Evolutionary conservation across 306 rosid species (phyloP).

Genomic region (Dicorynia guianensis): DNA sequence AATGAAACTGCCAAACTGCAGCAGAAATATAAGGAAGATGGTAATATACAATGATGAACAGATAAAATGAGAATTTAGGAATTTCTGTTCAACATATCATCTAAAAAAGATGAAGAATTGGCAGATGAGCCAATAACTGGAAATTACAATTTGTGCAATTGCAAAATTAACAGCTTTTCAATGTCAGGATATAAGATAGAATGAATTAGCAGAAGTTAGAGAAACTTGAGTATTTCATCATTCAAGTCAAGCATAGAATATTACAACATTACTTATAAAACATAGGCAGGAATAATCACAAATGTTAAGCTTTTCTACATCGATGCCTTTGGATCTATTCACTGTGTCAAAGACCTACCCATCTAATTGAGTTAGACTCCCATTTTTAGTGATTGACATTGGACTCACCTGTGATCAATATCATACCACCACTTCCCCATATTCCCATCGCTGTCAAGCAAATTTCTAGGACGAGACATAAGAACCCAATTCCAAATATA

Average conservation of each 20-base stretch:
- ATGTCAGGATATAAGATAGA: neutral
- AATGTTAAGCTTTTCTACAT: constrained; percentile 10
- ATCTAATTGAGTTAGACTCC: constrained; percentile 19
- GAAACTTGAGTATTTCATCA: neutral
- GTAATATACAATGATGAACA: neutral
- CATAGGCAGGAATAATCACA: constrained; percentile 23
- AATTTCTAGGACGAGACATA: neutral
- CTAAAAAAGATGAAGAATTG: constrained; percentile 12
- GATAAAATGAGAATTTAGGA: constrained; percentile 18
- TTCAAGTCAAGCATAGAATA: constrained; percentile 21
- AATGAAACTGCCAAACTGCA: constrained; percentile 18
- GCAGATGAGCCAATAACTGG: constrained; percentile 25
- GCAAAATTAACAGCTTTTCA: constrained; percentile 30
- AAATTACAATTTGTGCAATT: constrained; percentile 22
- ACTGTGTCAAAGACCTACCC: constrained; percentile 9
- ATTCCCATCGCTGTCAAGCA: constrained; percentile 25
- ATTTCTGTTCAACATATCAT: constrained; percentile 5
- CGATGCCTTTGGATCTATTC: neutral
- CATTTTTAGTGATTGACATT: constrained; percentile 8
- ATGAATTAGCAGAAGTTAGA: constrained; percentile 7
- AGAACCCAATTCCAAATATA: constrained; percentile 20
- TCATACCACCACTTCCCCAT: constrained; percentile 14
- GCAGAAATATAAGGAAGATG: constrained; percentile 2
- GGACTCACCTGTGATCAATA: constrained; percentile 14
- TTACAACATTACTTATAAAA: constrained; percentile 4